A percentile compares a stretch with the other conserved stretches of the same genome.
Evolutionary conservation across 2,329 filamentous ascomycete species (phyloP).

Genomic region (Neopestalotiopsis sp.): DNA sequence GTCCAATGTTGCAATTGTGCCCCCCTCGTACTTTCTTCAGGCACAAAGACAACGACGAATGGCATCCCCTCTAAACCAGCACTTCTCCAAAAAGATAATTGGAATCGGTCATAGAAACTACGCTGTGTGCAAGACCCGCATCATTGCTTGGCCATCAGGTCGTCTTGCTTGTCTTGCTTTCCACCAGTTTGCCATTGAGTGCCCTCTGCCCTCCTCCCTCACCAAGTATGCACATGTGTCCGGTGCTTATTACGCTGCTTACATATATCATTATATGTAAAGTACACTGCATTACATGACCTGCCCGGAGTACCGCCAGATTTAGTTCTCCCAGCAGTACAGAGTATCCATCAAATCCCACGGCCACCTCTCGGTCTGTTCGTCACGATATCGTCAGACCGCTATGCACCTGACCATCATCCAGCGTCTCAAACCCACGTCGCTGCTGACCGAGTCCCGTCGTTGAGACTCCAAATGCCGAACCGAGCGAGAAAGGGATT

Average conservation of each 20-base stretch:
- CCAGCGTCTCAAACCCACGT: background rate
- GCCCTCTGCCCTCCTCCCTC: too few species aligned
- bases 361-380: background rate
- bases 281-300: constrained; percentile 1
- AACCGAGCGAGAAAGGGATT: background rate
- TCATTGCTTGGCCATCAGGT: background rate
- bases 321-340: too few species aligned
- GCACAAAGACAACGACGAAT: background rate
- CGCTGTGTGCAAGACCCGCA: background rate
- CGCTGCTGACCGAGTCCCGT: background rate
- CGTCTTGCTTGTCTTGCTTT: background rate
- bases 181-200: too few species aligned
- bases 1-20: background rate
- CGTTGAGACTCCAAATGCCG: background rate
- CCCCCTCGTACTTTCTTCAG: background rate
- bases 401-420: background rate
- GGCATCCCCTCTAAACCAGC: background rate
- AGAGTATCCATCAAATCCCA: background rate
- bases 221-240: too few species aligned
- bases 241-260: background rate
- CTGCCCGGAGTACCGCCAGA: background rate
- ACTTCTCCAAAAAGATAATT: background rate
- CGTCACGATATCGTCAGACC: background rate
- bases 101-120: background rate
- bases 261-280: background rate